Evolutionary conservation across 768 basidiomycete species (phyloP).

Genomic region (Tricholoma furcatifolium): DNA sequence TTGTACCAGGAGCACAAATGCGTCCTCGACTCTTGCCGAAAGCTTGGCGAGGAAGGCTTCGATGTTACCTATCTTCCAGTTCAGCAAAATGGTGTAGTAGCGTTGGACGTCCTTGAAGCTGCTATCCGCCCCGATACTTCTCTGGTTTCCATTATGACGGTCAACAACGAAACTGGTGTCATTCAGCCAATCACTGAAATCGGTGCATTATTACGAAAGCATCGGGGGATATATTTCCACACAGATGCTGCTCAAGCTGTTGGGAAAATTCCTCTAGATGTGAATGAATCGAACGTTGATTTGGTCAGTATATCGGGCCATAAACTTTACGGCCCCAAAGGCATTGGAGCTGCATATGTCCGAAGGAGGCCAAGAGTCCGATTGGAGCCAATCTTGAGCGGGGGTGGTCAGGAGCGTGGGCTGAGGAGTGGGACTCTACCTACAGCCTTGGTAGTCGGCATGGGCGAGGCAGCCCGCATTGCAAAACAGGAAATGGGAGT

Average conservation of each 20-base stretch:
- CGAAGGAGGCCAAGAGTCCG: constrained; percentile 89
- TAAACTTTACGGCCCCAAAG: constrained; percentile 98
- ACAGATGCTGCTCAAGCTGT: constrained; percentile 97
- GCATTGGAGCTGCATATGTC: constrained; percentile 92
- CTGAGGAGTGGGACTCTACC: constrained; percentile 93
- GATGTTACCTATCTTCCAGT: constrained; percentile 98
- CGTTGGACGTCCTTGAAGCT: constrained; percentile 73
- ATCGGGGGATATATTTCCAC: constrained; percentile 92
- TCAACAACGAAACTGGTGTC: constrained; percentile 99
- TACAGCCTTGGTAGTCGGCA: constrained; percentile 82
- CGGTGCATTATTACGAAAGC: constrained; percentile 79
- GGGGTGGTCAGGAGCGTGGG: constrained; percentile 97
- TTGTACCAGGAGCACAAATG: constrained; percentile 90
- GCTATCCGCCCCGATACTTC: constrained; percentile 93
- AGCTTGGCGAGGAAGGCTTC: constrained; percentile 94
- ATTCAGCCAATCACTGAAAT: constrained; percentile 98
- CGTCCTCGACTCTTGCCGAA: constrained; percentile 95
- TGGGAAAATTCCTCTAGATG: constrained; percentile 89
- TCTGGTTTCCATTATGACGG: constrained; percentile 96
- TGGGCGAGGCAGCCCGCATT: constrained; percentile 93
- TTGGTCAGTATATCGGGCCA: constrained; percentile 96
- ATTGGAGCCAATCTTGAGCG: constrained; percentile 91
- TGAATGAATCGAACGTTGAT: constrained; percentile 94
- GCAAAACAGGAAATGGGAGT: constrained; percentile 92
- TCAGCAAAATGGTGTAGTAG: constrained; percentile 78